Base-by-base conservation (phyloP, 2,329 filamentous ascomycete species). In the Colletotrichum godetiae region DNA sequence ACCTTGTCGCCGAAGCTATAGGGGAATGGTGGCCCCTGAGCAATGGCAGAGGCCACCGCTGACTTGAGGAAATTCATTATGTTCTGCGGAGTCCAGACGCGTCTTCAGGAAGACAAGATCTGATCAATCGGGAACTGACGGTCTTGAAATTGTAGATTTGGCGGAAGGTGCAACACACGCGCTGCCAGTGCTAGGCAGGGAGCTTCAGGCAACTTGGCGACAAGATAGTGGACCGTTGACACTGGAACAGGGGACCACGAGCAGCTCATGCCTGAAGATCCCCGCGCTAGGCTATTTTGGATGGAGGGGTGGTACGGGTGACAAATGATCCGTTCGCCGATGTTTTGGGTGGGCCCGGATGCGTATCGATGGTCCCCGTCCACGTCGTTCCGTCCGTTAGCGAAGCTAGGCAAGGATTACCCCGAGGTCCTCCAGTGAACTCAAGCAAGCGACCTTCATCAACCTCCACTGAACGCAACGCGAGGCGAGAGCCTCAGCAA, bases 31-130 rank as follows among this genome's bases (percentile, higher is more conserved):
- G 95, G 95, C 2, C 96, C 95, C 82, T 98, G 97, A 58, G 97
- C 94, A 79, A 99, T 98, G 78, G 95, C 96, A 74, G 97, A 98
- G 58, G 95, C 96, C 81, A 98, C 95, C 65, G 97, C 97, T 74
- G 95, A 98, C 85, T 98, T 98, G 81, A 99, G 90, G 80, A 98
- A 98, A 83, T 99, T 95, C 97, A 99, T 99, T 77, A 77, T 37
- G 42, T 15, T 35, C 15, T 13, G 15, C 46, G 13, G 29, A 19
- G 13, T 27, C 46, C 68, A 42, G 15, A 5, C 13, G 33, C 46
- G 19, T 7, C 10, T 33, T 31, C 22, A 37, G 42, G 35, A 42
- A 65, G 46, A 46, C 31, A 64, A 53, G 24, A 35, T n/a, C 52
- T 29, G 4, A 35, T 59, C 60, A 22, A 33, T 53, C 42, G 59